Evolutionary conservation across 306 rosid genomes (phyloP), one percentile per base, ranked within the genome.

Genomic region (Carpinus viminea): DNA sequence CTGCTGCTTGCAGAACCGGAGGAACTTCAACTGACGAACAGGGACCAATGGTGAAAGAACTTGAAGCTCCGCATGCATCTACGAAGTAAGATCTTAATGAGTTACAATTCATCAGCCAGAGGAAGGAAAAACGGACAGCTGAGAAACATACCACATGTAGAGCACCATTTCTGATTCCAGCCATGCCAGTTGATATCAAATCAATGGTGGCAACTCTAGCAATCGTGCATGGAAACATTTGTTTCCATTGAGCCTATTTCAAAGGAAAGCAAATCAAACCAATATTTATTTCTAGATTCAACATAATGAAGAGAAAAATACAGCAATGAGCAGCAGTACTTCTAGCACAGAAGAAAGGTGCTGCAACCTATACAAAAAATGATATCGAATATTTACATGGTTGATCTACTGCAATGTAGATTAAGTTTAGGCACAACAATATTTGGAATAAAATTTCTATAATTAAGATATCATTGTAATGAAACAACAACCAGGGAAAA

Each of bases 31-130:
- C 16, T 87, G 85, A 21, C 98, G 97, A 54, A 87, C 85, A 0
- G 97, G 93, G 68, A 95, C 97, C 3, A 95, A 76, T 0, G 98
- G 98, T 3, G 98, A 91, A 52, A 89, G 91, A 75, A 90, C 75
- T 86, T 93, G 98, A 54, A 92, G 73, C 87, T 95, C 98, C 1
- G 97, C 92, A 18, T 82, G 83, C 90, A 95, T 91, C 98, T 95
- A 74, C 75, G 81, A 64, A 79, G 8, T 48, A 70, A 13, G 48
- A 36, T 46, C 66, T 1, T 79, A 24, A 45, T 72, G 60, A 83
- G 71, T 75, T 81, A 11, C 5, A 8, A 24, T 43, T 24, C 66
- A 69, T 46, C 62, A 79, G 26, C 34, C 60, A 8, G 20, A 72
- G 60, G 60, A 28, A 4, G 16, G n/a, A 28, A 5, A 75, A 68